Evolutionary conservation across 1,284 basidiomycete genomes (phyloP), one percentile per base, ranked within the genome.

Genomic region (Cerioporus squamosus): DNA sequence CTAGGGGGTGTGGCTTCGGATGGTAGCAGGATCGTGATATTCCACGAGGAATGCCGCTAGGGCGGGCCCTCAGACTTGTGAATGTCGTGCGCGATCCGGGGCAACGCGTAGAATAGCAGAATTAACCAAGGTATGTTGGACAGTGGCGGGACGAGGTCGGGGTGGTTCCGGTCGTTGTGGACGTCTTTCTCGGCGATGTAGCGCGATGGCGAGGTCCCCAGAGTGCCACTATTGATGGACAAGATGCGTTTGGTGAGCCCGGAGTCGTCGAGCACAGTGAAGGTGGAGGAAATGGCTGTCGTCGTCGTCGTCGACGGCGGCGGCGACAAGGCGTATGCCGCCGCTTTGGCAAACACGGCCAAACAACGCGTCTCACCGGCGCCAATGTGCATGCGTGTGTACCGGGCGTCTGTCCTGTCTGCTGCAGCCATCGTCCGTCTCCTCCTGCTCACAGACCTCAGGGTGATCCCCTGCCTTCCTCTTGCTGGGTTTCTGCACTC

Each of bases 271-370:
- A 38, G 22, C 33, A 18, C 50, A 17, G 50, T 42, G 44, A 42
- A 36, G 20, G 42, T 52, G 43, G 51, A 46, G 63, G 49, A 54
- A 60, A 53, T 59, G 52, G 59, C 53, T 45, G 61, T 61, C 49
- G 65, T 59, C 65, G 69, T 66, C 66, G 70, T 65, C 61, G 66
- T 53, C 69, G 66, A 61, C 65, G 68, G 58, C 65, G 68, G 57
- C 66, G 66, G 61, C 57, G 65, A 61, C 67, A 45, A 22, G 53
- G 55, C 55, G 55, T 56, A 53, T 58, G 60, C 60, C 63, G 63
- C 59, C 59, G 51, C 40, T 45, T 46, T 8, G 14, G 9, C 56
- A 57, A 66, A 62, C 47, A 66, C 8, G 24, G n/a, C 44, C 60
- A 66, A 63, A 64, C 60, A 63, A 66, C 64, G 62, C 64, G 64